These are phyloP conservation scores for Quercus parvula DNA, from an alignment of 306 rosid species.

Conservation along the genomic window DNA sequence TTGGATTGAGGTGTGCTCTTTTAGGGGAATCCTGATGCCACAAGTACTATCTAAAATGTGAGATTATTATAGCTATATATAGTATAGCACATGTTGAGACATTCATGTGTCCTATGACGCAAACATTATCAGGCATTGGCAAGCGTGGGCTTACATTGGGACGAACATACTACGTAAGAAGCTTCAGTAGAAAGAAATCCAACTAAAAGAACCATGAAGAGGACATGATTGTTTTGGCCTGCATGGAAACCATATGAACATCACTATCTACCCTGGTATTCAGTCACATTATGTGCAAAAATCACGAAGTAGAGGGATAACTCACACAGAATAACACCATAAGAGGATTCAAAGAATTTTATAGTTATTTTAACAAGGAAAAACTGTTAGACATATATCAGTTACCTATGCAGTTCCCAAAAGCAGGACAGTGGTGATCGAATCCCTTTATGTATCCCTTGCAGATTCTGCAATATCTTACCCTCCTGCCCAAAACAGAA, in stretches of 20 bases:
- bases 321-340: background rate
- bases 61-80: too few species aligned
- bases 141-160: constrained; percentile 27
- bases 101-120: background rate
- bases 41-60: background rate
- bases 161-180: constrained; percentile 38
- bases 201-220: constrained; percentile 42
- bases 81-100: background rate
- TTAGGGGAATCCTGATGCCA: background rate
- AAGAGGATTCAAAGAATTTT: background rate
- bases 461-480: constrained; percentile 39
- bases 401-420: constrained; percentile 53
- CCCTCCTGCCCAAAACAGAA: constrained; percentile 26
- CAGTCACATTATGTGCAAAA: background rate
- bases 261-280: background rate
- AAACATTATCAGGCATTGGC: background rate
- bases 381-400: background rate
- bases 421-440: constrained; percentile 58
- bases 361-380: background rate
- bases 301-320: background rate
- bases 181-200: constrained; percentile 41
- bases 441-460: constrained; percentile 29
- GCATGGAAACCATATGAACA: constrained; percentile 13
- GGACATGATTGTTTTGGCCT: constrained; percentile 43
- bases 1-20: background rate